Evolutionary conservation across 805 yeast genomes (phyloP), one percentile per base, ranked within the genome.

Genomic region (Wickerhamiella qilinensis): DNA sequence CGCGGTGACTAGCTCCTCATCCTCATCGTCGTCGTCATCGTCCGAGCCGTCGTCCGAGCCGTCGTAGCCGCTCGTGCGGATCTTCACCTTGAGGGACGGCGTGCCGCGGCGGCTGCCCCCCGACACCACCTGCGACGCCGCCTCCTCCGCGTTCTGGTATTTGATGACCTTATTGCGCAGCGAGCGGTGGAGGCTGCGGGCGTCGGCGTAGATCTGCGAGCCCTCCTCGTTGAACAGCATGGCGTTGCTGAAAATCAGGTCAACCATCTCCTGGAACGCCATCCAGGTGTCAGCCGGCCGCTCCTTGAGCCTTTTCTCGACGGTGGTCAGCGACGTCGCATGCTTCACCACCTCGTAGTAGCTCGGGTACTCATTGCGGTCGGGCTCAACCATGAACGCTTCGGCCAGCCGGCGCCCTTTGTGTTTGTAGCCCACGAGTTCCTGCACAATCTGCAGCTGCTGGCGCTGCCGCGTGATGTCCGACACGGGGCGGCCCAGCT

Each of bases 361-460:
- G 50, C 81, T 93, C 1, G 94, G 94, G 49, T 79, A 77, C 42
- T 69, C 71, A 12, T 70, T 69, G 24, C 68, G 69, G 50, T 75
- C 74, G 2, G 88, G 91, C 39, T 75, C 77, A 24, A 75, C 80
- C 61, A 79, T 54, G 53, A 85, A 86, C 1, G 93, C 81, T 12
- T 69, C 79, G 43, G 80, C 69, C 30, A 78, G 63, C 35, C 61
- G 56, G 11, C 70, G 60, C 17, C 67, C 71, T 38, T 49, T 48
- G 43, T 36, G 43, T 39, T 52, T 52, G 46, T 52, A 52, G 16
- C 28, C 38, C 32, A 43, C 40, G 21, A 53, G 42, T 18, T 53
- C 57, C 21, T 38, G 37, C 15, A 53, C 35, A 8, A 46, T 33
- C 22, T 37, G 39, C 22, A 34, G 31, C 46, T 49, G 54, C 35